Base-by-base conservation (phyloP, 306 rosid species). In the Carpinus viminea region DNA sequence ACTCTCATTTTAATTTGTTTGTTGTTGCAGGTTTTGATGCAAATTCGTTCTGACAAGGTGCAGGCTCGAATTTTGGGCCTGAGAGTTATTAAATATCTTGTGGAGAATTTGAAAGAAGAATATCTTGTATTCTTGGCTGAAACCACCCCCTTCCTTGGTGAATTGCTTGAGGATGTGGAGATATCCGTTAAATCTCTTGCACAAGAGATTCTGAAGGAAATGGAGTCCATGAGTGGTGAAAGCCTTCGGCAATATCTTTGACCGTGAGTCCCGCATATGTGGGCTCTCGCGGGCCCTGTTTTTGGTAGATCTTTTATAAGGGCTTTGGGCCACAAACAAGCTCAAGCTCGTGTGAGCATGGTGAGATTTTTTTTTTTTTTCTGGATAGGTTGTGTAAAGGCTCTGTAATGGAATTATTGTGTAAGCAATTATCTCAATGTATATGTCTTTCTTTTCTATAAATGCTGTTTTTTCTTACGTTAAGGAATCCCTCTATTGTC, bases 131-230 rank as follows among this genome's bases (percentile, higher is more conserved):
- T 92, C n/a, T 64, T 91, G 79, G 87, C 97, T 2, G 98, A 95
- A 85, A 95, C 98, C 24, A 93, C 92, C 50, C n/a, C 93, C 98
- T 91, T 92, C 92, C 89, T 95, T 3, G 90, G 91, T n/a, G 98
- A 95, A 84, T 82, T 95, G 82, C 97, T 95, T 0, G 98, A 95
- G 87, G 98, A 95, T 77, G 90, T 90, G 56, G 98, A 92, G 80
- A 91, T 83, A 53, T 86, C 90, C 18, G 98, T 95, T 77, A 92
- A 91, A 76, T 81, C 96, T 71, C 92, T 90, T 80, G 95, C 98
- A 5, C 98, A 92, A 55, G 93, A 91, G 59, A 86, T 92, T 86
- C 85, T 92, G 74, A 86, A 83, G 85, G 95, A 91, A 59, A 81
- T 95, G 97, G 97, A 93, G 82, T 78, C 90, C 34, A 48, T 91